A percentile compares a stretch with the other conserved stretches of the same genome.
phyloP scores from a whole-genome alignment of 768 basidiomycete species.

The Lactarius hengduanensis region DNA sequence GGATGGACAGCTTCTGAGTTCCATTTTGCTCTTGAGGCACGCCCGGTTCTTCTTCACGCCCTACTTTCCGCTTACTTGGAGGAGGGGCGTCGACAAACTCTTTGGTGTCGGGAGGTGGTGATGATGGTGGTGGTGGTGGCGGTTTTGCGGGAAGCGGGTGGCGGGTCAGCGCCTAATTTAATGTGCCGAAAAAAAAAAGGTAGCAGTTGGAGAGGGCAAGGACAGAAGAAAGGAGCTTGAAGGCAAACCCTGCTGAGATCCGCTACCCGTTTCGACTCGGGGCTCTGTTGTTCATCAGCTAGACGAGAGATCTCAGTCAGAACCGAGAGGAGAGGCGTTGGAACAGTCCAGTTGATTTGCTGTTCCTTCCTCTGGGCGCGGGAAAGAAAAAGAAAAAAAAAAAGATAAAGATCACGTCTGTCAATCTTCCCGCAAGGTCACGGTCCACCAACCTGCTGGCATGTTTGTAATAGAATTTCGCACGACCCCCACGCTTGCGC shows the following conservation, averaged over 20 bases:
- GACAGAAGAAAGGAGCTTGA: conserved; percentile 10
- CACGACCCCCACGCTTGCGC: conserved; percentile 41
- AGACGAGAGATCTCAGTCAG: conserved; percentile 21
- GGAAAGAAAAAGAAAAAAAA: not conserved
- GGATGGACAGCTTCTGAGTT: conserved; percentile 16
- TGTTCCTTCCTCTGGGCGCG: conserved; percentile 24
- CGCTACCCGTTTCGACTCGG: conserved; percentile 21
- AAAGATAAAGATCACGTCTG: conserved; percentile 15
- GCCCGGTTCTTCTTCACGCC: conserved; percentile 1
- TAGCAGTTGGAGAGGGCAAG: not conserved
- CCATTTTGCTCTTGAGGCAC: not conserved
- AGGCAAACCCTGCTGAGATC: conserved; percentile 30
- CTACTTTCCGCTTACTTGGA: conserved; percentile 6
- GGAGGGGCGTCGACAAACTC: not conserved
- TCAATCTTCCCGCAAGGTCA: conserved; percentile 17
- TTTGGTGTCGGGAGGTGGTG: not conserved
- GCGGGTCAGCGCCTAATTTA: too few relatives aligned
- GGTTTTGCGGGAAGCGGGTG: conserved; percentile 12
- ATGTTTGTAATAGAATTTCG: conserved; percentile 44
- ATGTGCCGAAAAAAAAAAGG: conserved; percentile 2
- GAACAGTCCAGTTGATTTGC: conserved; percentile 21
- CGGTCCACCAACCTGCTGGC: conserved; percentile 39
- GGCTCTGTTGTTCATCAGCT: conserved; percentile 17
- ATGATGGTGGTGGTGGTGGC: not conserved
- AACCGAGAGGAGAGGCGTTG: conserved; percentile 16